Evolutionary conservation across 2,329 filamentous ascomycete genomes (phyloP), one percentile per base, ranked within the genome.

Genomic region (Macrophomina pseudophaseolina): DNA sequence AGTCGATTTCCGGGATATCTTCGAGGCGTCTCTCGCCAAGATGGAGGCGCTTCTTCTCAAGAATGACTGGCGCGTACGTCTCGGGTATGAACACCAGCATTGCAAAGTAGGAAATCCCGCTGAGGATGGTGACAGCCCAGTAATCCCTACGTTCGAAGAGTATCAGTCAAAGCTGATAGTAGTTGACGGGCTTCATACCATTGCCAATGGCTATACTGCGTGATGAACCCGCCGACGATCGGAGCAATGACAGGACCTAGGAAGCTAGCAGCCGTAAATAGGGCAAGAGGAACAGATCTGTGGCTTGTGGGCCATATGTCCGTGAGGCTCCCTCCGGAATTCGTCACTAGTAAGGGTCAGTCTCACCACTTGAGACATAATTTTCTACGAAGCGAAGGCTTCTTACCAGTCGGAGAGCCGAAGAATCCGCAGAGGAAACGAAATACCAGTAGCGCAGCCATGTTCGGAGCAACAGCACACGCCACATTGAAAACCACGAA

Each of bases 61-160:
- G 42, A 28, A 60, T 44, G 14, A 49, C 83, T 0, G 92, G 92
- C 0, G 88, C 85, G 72, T 96, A 96, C 0, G 92, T 94, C 78
- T 97, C 93, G 68, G 86, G 86, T 54, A 91, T 82, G 1, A 65
- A 28, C 51, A 68, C 12, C 5, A 67, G 32, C 42, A 60, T 49
- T 6, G 53, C 33, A 5, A 42, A 71, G 12, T 86, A 60, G 2
- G 54, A 38, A 18, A 60, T 14, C n/a, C 53, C 64, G n/a, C 40
- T 91, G 63, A 94, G 88, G 70, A 94, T 92, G 69, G 94, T 85
- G 77, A 93, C 90, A 66, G 94, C 88, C 91, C 91, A 94, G 75
- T 94, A 93, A 42, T 60, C 32, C 58, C 58, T 46, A 23, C 23
- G 23, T 23, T 23, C 23, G 23, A 23, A 23, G 23, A 23, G 16